Conservation (phyloP, 495 filamentous ascomycete genomes). For the Penicillium nucicola region DNA sequence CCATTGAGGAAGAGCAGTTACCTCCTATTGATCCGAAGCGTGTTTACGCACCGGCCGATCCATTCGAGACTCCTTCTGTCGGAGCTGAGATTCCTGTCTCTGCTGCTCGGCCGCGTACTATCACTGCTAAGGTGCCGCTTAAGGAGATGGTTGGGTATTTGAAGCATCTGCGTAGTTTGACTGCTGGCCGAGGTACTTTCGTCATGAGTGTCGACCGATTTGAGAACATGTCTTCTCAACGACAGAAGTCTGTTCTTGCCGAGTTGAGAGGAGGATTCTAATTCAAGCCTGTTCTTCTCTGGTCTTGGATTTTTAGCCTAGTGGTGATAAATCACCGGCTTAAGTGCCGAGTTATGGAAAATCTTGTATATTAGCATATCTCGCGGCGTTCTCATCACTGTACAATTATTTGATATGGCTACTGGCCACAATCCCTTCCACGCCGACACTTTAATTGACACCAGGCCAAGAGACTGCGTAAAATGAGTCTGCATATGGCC, state of each 20-base stretch:
- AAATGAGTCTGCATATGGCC: not conserved
- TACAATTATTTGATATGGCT: not conserved
- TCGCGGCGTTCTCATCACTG: constrained; percentile 2
- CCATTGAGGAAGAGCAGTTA: constrained; percentile 21
- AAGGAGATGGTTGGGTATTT: constrained; percentile 98
- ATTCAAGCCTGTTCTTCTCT: not conserved
- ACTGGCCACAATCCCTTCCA: not conserved
- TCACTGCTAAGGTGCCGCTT: constrained; percentile 82
- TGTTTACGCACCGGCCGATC: constrained; percentile 83
- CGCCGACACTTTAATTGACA: not conserved
- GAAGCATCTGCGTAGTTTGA: constrained; percentile 83
- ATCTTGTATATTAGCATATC: constrained; percentile 3
- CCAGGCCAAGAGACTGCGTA: not conserved
- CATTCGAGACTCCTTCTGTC: constrained; percentile 58
- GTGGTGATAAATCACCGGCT: not conserved
- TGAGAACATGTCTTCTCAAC: constrained; percentile 71
- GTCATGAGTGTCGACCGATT: constrained; percentile 90
- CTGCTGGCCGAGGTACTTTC: constrained; percentile 84
- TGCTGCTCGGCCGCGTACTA: constrained; percentile 51
- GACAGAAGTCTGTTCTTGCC: constrained; percentile 55
- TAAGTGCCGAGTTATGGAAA: not conserved
- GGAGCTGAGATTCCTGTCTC: constrained; percentile 18
- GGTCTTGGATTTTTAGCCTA: not conserved
- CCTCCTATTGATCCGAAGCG: constrained; percentile 59
- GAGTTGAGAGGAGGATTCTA: constrained; percentile 44